A percentile compares a stretch with the other conserved stretches of the same genome.
Conservation (phyloP, 2,329 filamentous ascomycete genomes). For the Helotiales sp. region DNA sequence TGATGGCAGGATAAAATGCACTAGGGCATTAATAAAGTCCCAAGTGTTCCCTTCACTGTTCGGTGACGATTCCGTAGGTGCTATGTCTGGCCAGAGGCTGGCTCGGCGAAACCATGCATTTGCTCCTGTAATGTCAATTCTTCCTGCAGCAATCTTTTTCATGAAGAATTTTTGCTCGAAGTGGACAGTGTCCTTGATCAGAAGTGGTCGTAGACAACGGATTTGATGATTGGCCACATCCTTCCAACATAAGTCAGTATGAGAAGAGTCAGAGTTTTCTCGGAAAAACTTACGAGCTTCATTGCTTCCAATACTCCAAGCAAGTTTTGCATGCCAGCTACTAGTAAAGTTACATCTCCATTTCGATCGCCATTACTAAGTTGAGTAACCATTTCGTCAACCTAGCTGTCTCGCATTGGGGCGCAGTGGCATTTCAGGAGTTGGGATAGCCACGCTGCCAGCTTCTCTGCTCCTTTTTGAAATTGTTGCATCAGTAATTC, state of each 20-base stretch:
- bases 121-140: constrained; percentile 64
- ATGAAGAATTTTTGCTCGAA: constrained; percentile 89
- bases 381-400: constrained; percentile 85
- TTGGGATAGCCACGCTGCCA: constrained; percentile 82
- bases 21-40: constrained; percentile 63
- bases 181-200: constrained; percentile 89
- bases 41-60: constrained; percentile 50
- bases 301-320: constrained; percentile 89
- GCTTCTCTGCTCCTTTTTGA: constrained; percentile 76
- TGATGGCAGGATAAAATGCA: constrained; percentile 60
- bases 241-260: constrained; percentile 25
- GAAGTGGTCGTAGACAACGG: constrained; percentile 77
- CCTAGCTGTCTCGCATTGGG: constrained; percentile 90
- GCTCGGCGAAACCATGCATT: constrained; percentile 66
- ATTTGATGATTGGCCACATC: constrained; percentile 98
- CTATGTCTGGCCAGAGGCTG: constrained; percentile 41
- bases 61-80: constrained; percentile 3
- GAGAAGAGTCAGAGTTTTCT: neutral
- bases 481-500: constrained; percentile 92
- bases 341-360: constrained; percentile 72
- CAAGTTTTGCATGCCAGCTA: constrained; percentile 78
- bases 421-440: constrained; percentile 94
- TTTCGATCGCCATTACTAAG: constrained; percentile 76
- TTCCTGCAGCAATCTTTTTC: constrained; percentile 70
- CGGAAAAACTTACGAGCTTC: constrained; percentile 65